Evolutionary conservation across 257 asterid species (phyloP).

Genomic region (Parsonsia alboflavescens): DNA sequence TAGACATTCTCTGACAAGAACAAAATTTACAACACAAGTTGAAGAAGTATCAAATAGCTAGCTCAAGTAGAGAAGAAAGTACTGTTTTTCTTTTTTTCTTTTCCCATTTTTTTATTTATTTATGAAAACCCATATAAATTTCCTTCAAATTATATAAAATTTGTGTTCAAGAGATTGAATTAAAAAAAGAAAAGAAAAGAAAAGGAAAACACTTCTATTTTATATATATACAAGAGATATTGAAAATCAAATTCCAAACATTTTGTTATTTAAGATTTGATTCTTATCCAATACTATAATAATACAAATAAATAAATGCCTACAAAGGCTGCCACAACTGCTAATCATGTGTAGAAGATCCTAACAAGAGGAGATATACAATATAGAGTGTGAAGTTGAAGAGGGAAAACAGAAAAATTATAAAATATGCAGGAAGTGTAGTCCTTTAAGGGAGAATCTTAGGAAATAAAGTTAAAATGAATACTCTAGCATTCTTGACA

Average conservation of each 20-base stretch:
- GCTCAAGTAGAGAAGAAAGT: background rate
- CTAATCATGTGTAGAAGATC: background rate
- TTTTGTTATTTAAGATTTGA: background rate
- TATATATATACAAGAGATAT: background rate
- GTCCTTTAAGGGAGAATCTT: constrained; percentile 58
- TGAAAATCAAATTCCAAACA: background rate
- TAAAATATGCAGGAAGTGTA: constrained; percentile 26
- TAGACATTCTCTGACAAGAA: constrained; percentile 6
- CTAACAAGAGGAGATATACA: background rate
- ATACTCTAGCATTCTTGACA: constrained; percentile 5
- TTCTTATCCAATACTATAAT: background rate
- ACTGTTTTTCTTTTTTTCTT: background rate
- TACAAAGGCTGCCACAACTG: background rate
- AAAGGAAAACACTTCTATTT: background rate
- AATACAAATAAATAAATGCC: background rate
- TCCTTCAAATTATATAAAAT: no score
- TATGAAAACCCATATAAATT: no score
- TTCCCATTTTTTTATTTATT: background rate
- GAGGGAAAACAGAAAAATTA: constrained; percentile 15
- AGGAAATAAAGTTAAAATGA: constrained; percentile 43
- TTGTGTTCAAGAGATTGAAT: no score
- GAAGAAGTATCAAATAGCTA: background rate
- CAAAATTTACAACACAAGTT: background rate
- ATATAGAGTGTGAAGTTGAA: constrained; percentile 21
- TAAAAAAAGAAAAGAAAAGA: no score